These are phyloP conservation scores for Cutaneotrichosporon cutaneum DNA, from an alignment of 1,284 basidiomycete species.

Conservation along the genomic window DNA sequence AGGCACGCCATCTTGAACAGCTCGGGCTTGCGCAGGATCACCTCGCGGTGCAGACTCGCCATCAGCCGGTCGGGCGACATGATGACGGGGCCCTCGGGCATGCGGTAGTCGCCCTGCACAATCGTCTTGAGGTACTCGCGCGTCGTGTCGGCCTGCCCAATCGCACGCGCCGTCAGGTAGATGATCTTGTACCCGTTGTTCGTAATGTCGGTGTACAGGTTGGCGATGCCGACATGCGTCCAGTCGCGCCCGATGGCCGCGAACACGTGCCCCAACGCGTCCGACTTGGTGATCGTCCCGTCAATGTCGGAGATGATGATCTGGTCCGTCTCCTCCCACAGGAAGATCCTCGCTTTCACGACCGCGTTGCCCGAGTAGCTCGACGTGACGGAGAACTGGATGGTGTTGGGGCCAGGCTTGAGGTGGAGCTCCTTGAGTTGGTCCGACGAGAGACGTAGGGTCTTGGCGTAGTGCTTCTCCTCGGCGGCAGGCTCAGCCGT, in stretches of 20 bases:
- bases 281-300: constrained; percentile 99
- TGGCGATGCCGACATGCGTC: constrained; percentile 97
- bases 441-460: constrained; percentile 78
- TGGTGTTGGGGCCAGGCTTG: constrained; percentile 83
- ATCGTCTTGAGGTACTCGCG: constrained; percentile 93
- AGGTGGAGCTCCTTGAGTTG: constrained; percentile 86
- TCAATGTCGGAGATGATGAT: constrained; percentile 98
- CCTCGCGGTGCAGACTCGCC: constrained; percentile 90
- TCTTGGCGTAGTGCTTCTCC: constrained; percentile 74
- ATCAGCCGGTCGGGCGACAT: constrained; percentile 98
- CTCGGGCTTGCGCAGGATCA: constrained; percentile 98
- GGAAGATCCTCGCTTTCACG: constrained; percentile 89
- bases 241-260: constrained; percentile 99
- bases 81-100: constrained; percentile 97
- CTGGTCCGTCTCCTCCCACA: constrained; percentile 88
- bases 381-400: constrained; percentile 83
- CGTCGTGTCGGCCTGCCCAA: constrained; percentile 97
- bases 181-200: constrained; percentile 98
- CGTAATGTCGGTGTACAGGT: constrained; percentile 93
- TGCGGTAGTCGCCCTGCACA: constrained; percentile 89
- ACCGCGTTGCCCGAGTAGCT: constrained; percentile 83
- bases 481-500: constrained; percentile 10
- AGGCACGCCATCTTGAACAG: constrained; percentile 99
- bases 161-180: constrained; percentile 96
- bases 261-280: constrained; percentile 95